Conservation (phyloP, 1,284 basidiomycete genomes). For the Malassezia psittaci region DNA sequence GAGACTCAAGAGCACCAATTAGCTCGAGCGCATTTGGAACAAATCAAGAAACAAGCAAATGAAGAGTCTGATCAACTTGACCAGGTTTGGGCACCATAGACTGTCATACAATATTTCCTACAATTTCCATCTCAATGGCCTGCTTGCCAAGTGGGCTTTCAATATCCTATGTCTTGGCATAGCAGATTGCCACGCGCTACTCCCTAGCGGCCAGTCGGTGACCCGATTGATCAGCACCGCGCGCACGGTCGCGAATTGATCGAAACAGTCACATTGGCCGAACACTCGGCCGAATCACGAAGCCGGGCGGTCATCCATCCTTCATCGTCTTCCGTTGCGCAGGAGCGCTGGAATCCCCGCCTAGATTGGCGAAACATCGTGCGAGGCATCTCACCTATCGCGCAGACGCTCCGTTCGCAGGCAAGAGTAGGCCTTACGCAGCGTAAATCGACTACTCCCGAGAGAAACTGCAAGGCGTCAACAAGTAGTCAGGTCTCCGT, state of each 20-base stretch:
- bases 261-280: too few species aligned
- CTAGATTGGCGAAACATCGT: slow-evolving; percentile 6
- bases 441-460: not conserved
- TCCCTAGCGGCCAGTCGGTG: slow-evolving; percentile 23
- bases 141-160: too few species aligned
- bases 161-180: too few species aligned
- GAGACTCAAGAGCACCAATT: slow-evolving; percentile 20
- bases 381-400: slow-evolving; percentile 23
- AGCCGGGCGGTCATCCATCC: not conserved
- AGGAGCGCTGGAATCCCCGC: slow-evolving; percentile 1
- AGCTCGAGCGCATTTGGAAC: slow-evolving; percentile 14
- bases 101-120: too few species aligned
- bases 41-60: slow-evolving; percentile 10
- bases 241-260: not conserved
- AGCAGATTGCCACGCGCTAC: slow-evolving; percentile 10
- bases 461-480: not conserved
- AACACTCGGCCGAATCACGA: slow-evolving; percentile 1
- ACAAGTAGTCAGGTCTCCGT: not conserved
- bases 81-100: slow-evolving; percentile 19
- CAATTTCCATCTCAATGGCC: too few species aligned
- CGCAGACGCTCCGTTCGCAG: slow-evolving; percentile 19
- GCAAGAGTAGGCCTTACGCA: slow-evolving; percentile 4
- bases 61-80: slow-evolving; percentile 25
- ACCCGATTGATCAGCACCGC: slow-evolving; percentile 15
- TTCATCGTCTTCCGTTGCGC: not conserved